Evolutionary conservation across 331 rosid genomes (phyloP), one percentile per base, ranked within the genome.

Genomic region (Dryas integrifolia): DNA sequence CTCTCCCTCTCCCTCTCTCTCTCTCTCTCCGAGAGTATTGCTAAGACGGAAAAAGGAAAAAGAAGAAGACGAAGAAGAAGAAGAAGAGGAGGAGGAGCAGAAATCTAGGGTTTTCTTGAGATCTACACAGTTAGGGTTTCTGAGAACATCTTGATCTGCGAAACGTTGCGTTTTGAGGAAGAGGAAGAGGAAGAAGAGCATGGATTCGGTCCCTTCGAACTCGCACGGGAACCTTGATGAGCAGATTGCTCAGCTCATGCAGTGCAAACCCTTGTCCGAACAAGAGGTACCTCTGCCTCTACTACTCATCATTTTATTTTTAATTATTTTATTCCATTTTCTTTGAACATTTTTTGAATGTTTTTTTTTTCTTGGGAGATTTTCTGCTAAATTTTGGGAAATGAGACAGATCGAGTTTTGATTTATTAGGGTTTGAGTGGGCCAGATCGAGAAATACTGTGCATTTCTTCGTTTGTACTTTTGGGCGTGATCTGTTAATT

Each of bases 241-340:
- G 74, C 87, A 93, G 92, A 93, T 93, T 91, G 75, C 98, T 65
- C 97, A 88, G 89, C 97, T 93, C 83, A 85, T 93, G 97, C 96
- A 93, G 87, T 93, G 98, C 96, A 93, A 93, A 77, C 98, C 98
- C 56, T 80, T 93, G 86, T 89, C 97, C 47, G 98, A 93, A 67
- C 98, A 86, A 79, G 97, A 93, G 96, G 97, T 93, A 65, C 59
- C 41, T 0, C 9, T 4, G 12, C 15, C 5, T 6, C 35, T 55
- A 38, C 21, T 0, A 48, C 14, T 39, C 4, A 30, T 46, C 16
- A 30, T 14, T 16, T 44, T 47, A 0, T 3, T 18, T 43, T 39
- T 46, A 2, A 24, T 24, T 45, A 13, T 8, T 40, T 71, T 53
- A 47, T 63, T 38, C 5, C 4, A 0, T 47, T 40, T 63, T 49